Base-by-base conservation (phyloP, 768 basidiomycete genomes). In the Termitomyces sp. region DNA sequence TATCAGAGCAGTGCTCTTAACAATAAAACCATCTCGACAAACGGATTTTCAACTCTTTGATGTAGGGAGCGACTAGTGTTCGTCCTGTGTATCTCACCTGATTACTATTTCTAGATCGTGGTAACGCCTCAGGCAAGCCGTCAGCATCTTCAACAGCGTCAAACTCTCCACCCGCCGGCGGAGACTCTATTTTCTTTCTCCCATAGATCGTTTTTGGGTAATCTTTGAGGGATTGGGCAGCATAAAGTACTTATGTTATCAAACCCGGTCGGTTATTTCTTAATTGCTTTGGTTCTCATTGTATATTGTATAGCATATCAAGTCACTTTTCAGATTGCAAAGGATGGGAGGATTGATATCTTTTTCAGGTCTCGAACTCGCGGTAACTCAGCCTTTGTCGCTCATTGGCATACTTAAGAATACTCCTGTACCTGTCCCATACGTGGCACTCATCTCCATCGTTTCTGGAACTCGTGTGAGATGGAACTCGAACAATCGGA, bases 1-100 rank as follows among this genome's bases (percentile, higher is more conserved):
- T 60, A 61, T 63, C 72, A 14, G 68, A 68, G 51, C 69, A 67
- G 48, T 73, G 72, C 55, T 59, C 65, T 31, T 73, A 59, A 68
- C 8, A 6, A 14, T 27, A 14, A 14, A 4, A 13, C 39, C 3
- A 20, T 51, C 12, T 14, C 39, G 18, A 34, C 14, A 39, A 14
- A 10, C n/a, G 18, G 16, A 51, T 26, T 9, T 14, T 8, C 5
- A 27, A n/a, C 18, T 51, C 8, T 36, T 36, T 24, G 24, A n/a
- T n/a, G 27, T 48, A 39, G 37, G 39, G 20, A 27, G 18, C 49
- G 1, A 5, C 49, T 51, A 12, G 7, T 24, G 27, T 39, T 26
- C 1, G 14, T 41, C 9, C 22, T 26, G 13, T 42, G 26, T 55
- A 12, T 37, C n/a, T 20, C 43, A 32, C 27, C n/a, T 41, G 51